These are phyloP conservation scores for Lecanoromycetidae sp. DNA, from an alignment of 2,329 filamentous ascomycete species.

Conservation along the genomic window DNA sequence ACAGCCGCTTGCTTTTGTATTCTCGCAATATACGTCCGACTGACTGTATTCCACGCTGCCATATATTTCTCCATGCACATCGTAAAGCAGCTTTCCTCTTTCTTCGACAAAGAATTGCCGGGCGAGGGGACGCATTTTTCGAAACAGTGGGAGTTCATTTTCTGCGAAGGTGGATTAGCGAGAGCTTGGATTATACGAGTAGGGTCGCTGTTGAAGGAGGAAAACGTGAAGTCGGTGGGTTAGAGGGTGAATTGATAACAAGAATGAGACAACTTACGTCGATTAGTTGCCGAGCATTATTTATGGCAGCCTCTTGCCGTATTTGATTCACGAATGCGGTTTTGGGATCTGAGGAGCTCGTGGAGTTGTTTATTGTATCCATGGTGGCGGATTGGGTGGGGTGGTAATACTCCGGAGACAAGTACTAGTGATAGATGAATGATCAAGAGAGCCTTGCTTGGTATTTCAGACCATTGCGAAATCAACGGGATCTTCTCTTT, in stretches of 20 bases:
- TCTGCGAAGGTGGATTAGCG: conserved; percentile 25
- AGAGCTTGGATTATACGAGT: not conserved
- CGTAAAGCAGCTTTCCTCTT: conserved; percentile 39
- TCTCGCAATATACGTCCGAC: conserved; percentile 36
- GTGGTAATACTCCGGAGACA: no score
- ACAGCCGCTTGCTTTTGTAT: conserved; percentile 31
- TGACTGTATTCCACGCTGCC: conserved; percentile 40
- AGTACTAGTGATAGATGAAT: not conserved
- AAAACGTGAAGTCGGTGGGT: not conserved
- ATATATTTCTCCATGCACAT: conserved; percentile 46
- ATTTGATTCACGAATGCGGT: conserved; percentile 30
- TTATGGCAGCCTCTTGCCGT: conserved; percentile 40
- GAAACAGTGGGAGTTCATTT: conserved; percentile 46
- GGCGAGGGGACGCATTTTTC: conserved; percentile 43
- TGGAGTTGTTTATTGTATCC: conserved; percentile 7
- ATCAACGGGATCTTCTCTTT: no score
- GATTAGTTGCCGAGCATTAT: conserved; percentile 38
- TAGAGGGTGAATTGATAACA: not conserved
- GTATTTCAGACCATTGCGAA: no score
- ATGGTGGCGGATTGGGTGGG: conserved; percentile 1
- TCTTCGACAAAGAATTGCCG: conserved; percentile 37
- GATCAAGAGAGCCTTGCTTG: not conserved
- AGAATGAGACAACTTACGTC: not conserved
- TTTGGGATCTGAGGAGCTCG: conserved; percentile 16
- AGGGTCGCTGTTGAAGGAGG: no score